Percentiles rank a stretch among this genome's conserved stretches.
These are phyloP conservation scores for Trametes coccinea DNA, from an alignment of 768 basidiomycete genomes.

Conservation along the genomic window DNA sequence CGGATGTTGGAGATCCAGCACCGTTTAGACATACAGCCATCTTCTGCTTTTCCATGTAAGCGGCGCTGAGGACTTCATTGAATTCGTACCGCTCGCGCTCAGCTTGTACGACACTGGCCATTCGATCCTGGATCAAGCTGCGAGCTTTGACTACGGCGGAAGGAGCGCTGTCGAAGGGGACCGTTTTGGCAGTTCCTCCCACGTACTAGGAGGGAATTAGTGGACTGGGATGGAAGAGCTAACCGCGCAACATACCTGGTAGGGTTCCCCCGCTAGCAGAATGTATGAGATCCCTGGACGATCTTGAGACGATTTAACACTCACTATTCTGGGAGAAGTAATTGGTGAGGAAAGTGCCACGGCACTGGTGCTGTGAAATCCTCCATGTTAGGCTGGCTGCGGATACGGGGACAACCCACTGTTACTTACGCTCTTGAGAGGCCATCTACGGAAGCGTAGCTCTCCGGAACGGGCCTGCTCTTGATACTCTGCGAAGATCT, in stretches of 20 bases:
- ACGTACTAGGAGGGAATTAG: conserved; percentile 55
- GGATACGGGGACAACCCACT: not conserved
- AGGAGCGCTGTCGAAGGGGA: conserved; percentile 61
- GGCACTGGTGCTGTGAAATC: conserved; percentile 64
- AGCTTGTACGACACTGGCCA: conserved; percentile 39
- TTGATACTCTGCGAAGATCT: conserved; percentile 68
- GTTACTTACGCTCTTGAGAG: conserved; percentile 58
- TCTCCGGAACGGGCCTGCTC: conserved; percentile 54
- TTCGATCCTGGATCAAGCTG: conserved; percentile 56
- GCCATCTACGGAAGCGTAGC: conserved; percentile 70
- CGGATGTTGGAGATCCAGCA: not conserved
- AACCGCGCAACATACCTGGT: conserved; percentile 51
- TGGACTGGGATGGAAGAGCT: not conserved
- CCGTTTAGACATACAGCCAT: conserved; percentile 60
- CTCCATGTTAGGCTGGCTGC: not conserved
- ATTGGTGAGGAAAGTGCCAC: conserved; percentile 70
- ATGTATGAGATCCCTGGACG: not conserved
- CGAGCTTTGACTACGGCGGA: conserved; percentile 59
- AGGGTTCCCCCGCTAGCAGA: conserved; percentile 70
- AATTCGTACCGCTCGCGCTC: conserved; percentile 46
- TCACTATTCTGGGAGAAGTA: conserved; percentile 83
- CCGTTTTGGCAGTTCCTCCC: conserved; percentile 72
- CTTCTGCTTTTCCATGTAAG: conserved; percentile 83
- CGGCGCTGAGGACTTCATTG: conserved; percentile 80
- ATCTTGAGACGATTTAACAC: not conserved